Conservation (phyloP, 208 protist genomes). For the Zelonia costaricensis region DNA sequence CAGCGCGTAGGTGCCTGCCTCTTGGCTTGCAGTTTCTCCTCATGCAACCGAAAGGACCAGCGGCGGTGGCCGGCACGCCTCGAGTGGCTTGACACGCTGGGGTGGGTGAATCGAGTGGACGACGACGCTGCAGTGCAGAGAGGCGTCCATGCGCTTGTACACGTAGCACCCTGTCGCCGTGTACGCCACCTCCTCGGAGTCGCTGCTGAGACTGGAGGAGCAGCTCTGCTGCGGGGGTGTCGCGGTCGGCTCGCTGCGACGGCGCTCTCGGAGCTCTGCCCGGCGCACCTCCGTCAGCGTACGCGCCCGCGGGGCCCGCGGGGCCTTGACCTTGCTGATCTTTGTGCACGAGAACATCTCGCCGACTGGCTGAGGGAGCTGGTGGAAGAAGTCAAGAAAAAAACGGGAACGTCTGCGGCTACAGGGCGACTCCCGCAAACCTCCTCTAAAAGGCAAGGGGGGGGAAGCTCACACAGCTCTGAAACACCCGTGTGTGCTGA, state of each 20-base stretch:
- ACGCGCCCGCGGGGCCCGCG: background rate
- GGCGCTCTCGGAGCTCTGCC: constrained; percentile 27
- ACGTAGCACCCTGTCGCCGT: constrained; percentile 28
- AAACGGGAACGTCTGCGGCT: too few relatives aligned
- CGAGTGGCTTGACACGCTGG: constrained; percentile 31
- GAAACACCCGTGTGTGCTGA: too few relatives aligned
- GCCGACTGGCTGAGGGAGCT: too few relatives aligned
- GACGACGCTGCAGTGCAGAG: constrained; percentile 1
- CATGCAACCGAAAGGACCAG: constrained; percentile 10
- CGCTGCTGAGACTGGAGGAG: background rate
- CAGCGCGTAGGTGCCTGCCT: too few relatives aligned
- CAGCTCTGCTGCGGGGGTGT: constrained; percentile 9
- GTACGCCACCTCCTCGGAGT: constrained; percentile 4
- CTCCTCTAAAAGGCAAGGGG: too few relatives aligned
- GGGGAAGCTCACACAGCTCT: too few relatives aligned
- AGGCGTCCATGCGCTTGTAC: constrained; percentile 20
- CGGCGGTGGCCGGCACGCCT: constrained; percentile 32
- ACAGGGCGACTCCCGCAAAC: too few relatives aligned
- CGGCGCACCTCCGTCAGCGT: constrained; percentile 37
- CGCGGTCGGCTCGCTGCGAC: constrained; percentile 10
- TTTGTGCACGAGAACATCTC: constrained; percentile 12
- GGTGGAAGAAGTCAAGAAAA: too few relatives aligned
- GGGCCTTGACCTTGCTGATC: constrained; percentile 23
- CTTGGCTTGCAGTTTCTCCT: too few relatives aligned
- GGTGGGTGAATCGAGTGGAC: constrained; percentile 26